These are phyloP conservation scores for Thelephora ganbajun DNA, from an alignment of 768 basidiomycete species.

Conservation along the genomic window DNA sequence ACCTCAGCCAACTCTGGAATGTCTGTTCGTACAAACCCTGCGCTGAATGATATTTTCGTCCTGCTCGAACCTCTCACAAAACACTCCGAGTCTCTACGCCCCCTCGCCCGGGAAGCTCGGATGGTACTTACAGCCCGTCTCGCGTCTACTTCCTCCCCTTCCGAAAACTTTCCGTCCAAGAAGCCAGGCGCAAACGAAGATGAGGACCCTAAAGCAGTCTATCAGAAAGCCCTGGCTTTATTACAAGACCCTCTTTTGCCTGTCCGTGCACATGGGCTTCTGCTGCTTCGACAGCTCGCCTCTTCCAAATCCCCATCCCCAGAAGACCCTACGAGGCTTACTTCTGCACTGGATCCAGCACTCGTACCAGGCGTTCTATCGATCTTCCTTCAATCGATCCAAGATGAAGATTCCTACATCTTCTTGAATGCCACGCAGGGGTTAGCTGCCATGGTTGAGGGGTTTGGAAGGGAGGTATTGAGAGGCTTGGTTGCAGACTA, in stretches of 20 bases:
- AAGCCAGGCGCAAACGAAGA: constrained; percentile 15
- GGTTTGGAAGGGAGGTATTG: constrained; percentile 61
- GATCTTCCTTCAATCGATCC: constrained; percentile 72
- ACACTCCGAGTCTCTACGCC: constrained; percentile 33
- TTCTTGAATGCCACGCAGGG: constrained; percentile 90
- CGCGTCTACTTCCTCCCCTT: constrained; percentile 35
- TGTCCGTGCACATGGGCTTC: constrained; percentile 84
- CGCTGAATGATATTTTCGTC: constrained; percentile 58
- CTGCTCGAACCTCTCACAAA: constrained; percentile 45
- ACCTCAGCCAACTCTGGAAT: constrained; percentile 37
- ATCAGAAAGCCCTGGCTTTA: constrained; percentile 78
- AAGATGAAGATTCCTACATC: constrained; percentile 92
- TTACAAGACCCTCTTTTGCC: constrained; percentile 87
- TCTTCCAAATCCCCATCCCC: constrained; percentile 11
- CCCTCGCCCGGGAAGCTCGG: constrained; percentile 62
- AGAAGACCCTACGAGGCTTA: background rate
- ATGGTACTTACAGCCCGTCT: constrained; percentile 76
- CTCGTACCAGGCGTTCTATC: constrained; percentile 74
- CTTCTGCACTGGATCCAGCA: constrained; percentile 37
- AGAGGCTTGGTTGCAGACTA: constrained; percentile 56
- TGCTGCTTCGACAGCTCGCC: constrained; percentile 70
- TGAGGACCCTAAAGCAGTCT: constrained; percentile 43
- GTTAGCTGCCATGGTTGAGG: constrained; percentile 72
- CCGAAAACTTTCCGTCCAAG: constrained; percentile 6
- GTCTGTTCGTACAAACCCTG: constrained; percentile 43